Evolutionary conservation across 305 asterid genomes (phyloP).

Genomic region (Fraxinus ornus): DNA sequence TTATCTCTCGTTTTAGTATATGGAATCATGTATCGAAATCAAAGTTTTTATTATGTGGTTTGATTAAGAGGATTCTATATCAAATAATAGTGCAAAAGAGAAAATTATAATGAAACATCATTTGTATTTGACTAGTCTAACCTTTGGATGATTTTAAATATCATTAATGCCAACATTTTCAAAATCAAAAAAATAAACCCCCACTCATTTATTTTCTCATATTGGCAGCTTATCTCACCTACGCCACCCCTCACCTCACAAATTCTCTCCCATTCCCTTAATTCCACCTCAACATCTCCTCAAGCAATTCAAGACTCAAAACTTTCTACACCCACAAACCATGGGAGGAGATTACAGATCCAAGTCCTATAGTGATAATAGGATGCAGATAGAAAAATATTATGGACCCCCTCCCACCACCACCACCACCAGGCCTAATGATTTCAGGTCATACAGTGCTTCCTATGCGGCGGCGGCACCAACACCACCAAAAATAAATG

Average conservation of each 20-base stretch:
- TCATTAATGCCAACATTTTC: slow-evolving; percentile 8
- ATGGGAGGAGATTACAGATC: slow-evolving; percentile 73
- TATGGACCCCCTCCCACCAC: slow-evolving; percentile 30
- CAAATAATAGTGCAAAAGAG: background rate
- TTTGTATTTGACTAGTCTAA: slow-evolving; percentile 30
- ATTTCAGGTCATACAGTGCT: slow-evolving; percentile 57
- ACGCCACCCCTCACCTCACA: background rate
- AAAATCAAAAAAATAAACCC: slow-evolving; percentile 12
- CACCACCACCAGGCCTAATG: slow-evolving; percentile 25
- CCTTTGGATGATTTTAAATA: background rate
- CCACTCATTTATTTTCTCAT: background rate
- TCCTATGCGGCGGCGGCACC: slow-evolving; percentile 38
- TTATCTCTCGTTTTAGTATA: no score
- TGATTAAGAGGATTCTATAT: background rate
- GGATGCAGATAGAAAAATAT: slow-evolving; percentile 56
- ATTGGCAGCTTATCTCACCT: slow-evolving; percentile 19
- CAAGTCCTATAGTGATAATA: slow-evolving; percentile 40
- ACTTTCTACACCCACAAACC: slow-evolving; percentile 24
- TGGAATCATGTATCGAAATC: background rate
- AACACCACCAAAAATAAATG: slow-evolving; percentile 16
- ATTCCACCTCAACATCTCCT: slow-evolving; percentile 5
- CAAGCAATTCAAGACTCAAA: slow-evolving; percentile 18
- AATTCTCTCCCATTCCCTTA: background rate
- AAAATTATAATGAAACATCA: background rate
- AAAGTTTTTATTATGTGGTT: no score